Evolutionary conservation across 2,329 filamentous ascomycete species (phyloP), one percentile per base, ranked within the genome.

Genomic region (Aureobasidium sp.): DNA sequence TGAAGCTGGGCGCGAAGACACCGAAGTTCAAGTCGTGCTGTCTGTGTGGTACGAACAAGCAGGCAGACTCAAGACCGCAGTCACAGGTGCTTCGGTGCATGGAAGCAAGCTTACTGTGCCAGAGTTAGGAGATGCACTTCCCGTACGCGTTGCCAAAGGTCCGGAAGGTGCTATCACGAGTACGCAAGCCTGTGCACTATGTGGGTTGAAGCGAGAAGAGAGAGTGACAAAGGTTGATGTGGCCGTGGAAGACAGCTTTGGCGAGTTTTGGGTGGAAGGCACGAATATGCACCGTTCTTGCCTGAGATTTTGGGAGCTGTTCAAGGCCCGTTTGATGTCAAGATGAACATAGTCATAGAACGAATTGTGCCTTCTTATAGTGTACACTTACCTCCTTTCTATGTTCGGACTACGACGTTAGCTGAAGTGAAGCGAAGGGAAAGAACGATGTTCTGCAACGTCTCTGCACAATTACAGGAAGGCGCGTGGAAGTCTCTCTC

Each of bases 221-320:
- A 82, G 93, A 54, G 80, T 97, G 11, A 74, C 77, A 25, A 90
- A 86, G 69, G 83, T 94, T 37, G 91, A 96, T 69, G 78, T 86
- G 58, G 81, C 86, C 30, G 85, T 95, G 9, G 86, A 93, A 68
- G 93, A 97, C 73, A 91, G 89, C 72, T 97, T 97, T 78, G 91
- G 91, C 13, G 93, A 97, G 77, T 97, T 91, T 90, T 97, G 93
- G 93, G 80, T 88, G 45, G 91, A 97, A 49, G 87, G 77, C 44
- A 70, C 75, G 61, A 77, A 74, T 59, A 79, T 80, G 77, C 78
- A 75, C 65, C 53, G 68, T 21, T 59, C 84, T 25, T 97, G 93
- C 75, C 84, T 84, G 71, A 87, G 88, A 65, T 96, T 96, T 70
- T 97, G 93, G 93, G 77, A 87, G 63, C 80, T 87, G 67, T 87